phyloP scores from a whole-genome alignment of 2,329 filamentous ascomycete genomes.

The Aspergillus nomiae region DNA sequence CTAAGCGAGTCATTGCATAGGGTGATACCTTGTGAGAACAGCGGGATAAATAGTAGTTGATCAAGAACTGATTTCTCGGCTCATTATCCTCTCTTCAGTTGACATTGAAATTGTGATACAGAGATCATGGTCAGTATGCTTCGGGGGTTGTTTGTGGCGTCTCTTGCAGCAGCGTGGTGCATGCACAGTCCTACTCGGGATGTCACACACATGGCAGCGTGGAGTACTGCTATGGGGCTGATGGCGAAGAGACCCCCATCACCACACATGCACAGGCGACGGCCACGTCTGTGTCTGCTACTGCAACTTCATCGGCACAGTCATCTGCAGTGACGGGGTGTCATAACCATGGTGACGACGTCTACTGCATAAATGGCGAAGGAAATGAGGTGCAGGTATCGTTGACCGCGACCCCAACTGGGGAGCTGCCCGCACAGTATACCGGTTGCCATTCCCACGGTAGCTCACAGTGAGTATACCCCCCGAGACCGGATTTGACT shows the following conservation, averaged over 20 bases:
- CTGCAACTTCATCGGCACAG: slow-evolving; percentile 31
- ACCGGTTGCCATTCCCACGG: slow-evolving; percentile 68
- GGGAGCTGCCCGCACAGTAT: slow-evolving; percentile 60
- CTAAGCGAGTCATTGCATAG: not conserved
- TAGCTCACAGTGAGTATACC: slow-evolving; percentile 51
- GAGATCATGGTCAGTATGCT: not conserved
- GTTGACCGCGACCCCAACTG: slow-evolving; percentile 55
- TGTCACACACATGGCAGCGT: slow-evolving; percentile 35
- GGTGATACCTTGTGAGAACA: slow-evolving; percentile 5
- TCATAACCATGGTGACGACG: slow-evolving; percentile 48
- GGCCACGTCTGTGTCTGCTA: slow-evolving; percentile 26
- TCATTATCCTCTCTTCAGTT: not conserved
- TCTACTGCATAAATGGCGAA: slow-evolving; percentile 37
- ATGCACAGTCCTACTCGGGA: slow-evolving; percentile 21
- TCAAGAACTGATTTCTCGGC: not conserved
- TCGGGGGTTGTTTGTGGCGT: slow-evolving; percentile 3
- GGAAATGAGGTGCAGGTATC: slow-evolving; percentile 42
- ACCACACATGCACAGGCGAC: slow-evolving; percentile 11
- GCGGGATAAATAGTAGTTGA: slow-evolving; percentile 2
- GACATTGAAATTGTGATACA: not conserved
- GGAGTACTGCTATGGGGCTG: slow-evolving; percentile 33
- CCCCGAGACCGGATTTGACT: not conserved
- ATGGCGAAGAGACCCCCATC: slow-evolving; percentile 31
- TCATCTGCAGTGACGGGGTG: slow-evolving; percentile 56
- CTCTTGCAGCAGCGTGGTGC: slow-evolving; percentile 4